A percentile compares a stretch with the other conserved stretches of the same genome.
Conservation (phyloP, 2,329 filamentous ascomycete species). For the Paramyrothecium sp. region DNA sequence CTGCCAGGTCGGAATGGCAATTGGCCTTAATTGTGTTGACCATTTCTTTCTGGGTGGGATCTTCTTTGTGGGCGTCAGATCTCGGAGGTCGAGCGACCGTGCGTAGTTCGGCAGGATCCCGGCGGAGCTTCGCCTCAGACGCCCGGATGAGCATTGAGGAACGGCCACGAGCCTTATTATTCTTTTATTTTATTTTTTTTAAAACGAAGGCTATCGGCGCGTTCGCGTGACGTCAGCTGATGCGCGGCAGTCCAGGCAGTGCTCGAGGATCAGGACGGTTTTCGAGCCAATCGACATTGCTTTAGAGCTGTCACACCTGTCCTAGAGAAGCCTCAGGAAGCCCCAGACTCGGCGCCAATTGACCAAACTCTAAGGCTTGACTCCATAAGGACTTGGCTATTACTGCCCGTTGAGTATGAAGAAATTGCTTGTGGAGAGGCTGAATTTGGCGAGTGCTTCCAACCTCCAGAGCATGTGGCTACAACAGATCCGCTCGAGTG, state of each 20-base stretch:
- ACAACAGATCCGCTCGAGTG: slow-evolving; percentile 55
- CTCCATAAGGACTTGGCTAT: slow-evolving; percentile 17
- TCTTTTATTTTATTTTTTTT: too few species aligned
- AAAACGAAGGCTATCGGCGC: too few species aligned
- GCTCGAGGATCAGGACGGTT: too few species aligned
- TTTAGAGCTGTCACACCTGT: too few species aligned
- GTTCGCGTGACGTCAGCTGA: background rate
- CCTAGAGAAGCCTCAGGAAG: slow-evolving; percentile 8
- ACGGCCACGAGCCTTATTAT: background rate
- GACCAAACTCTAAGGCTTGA: slow-evolving; percentile 22
- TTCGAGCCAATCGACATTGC: too few species aligned
- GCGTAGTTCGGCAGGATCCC: background rate
- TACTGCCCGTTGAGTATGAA: background rate
- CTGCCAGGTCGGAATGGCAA: too few species aligned
- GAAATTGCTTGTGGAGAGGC: background rate
- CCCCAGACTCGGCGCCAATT: slow-evolving; percentile 14
- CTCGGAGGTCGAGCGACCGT: background rate
- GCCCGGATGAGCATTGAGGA: background rate
- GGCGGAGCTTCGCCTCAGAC: background rate
- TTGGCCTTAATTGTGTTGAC: too few species aligned
- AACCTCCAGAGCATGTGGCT: slow-evolving; percentile 56
- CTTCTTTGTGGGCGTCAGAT: background rate
- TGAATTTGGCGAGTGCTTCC: slow-evolving; percentile 31
- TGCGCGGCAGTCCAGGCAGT: too few species aligned
- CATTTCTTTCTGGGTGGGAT: too few species aligned